Percentiles rank a stretch among this genome's conserved stretches.
Evolutionary conservation across 805 yeast species (phyloP).

Genomic region (Sugiyamaella mastotermitis): DNA sequence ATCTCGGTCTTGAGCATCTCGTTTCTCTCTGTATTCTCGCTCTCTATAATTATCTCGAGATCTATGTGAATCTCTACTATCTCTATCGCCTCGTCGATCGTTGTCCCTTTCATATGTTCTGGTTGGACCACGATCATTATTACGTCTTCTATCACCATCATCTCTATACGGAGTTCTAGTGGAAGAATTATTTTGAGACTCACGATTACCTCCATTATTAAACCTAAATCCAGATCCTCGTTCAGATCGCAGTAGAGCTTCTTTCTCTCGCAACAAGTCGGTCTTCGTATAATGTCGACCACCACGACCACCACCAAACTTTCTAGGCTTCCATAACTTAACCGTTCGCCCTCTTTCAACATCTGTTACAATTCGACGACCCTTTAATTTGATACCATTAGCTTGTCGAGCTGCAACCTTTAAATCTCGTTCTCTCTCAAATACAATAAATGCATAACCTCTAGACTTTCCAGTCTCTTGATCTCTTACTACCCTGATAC

Average conservation of each 20-base stretch:
- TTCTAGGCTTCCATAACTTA: conserved; percentile 34
- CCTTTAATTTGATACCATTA: conserved; percentile 46
- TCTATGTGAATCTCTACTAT: background rate
- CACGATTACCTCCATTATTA: background rate
- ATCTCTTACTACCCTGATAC: conserved; percentile 52
- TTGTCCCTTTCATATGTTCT: background rate
- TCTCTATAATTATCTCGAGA: background rate
- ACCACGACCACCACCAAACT: conserved; percentile 89
- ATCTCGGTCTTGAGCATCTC: background rate
- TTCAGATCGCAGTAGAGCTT: no score
- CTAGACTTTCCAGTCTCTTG: conserved; percentile 47
- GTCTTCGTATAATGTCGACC: conserved; percentile 59
- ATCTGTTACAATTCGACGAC: conserved; percentile 42
- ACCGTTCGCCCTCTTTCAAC: conserved; percentile 35
- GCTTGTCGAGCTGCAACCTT: conserved; percentile 54
- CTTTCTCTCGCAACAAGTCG: conserved; percentile 17
- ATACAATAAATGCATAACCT: conserved; percentile 84
- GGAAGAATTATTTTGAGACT: no score
- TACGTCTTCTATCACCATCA: background rate
- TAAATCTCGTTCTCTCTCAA: conserved; percentile 54
- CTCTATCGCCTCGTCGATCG: background rate
- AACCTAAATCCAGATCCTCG: background rate
- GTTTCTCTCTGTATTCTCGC: background rate
- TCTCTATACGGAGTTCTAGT: no score
- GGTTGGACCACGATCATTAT: background rate